phyloP scores from a whole-genome alignment of 2,329 filamentous ascomycete genomes.

The Fusarium gaditjirri region DNA sequence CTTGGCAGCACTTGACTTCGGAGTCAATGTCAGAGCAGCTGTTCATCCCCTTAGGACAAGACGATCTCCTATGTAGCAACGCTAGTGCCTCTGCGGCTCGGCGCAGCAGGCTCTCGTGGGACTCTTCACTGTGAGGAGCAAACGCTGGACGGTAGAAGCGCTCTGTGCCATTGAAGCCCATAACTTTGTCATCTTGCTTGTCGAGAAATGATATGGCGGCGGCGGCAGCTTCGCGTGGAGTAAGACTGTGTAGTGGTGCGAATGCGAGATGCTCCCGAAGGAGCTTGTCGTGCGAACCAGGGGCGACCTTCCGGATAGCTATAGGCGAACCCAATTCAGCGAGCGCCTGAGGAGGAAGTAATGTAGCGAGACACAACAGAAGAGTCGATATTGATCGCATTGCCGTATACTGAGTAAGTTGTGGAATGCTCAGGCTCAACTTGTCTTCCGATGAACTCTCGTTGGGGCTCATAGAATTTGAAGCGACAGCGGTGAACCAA shows the following conservation, averaged over 20 bases:
- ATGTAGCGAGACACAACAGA: conserved; percentile 57
- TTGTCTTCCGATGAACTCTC: background rate
- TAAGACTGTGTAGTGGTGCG: conserved; percentile 43
- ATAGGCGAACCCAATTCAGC: conserved; percentile 59
- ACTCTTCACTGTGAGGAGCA: conserved; percentile 56
- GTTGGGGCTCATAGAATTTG: background rate
- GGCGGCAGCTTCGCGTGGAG: conserved; percentile 45
- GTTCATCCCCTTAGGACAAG: conserved; percentile 74
- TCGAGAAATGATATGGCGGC: conserved; percentile 47
- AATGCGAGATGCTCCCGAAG: conserved; percentile 73
- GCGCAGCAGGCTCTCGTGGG: conserved; percentile 48
- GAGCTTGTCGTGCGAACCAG: conserved; percentile 78
- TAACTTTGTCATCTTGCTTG: conserved; percentile 41
- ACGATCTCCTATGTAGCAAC: conserved; percentile 66
- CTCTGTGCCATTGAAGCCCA: conserved; percentile 27
- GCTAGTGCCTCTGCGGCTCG: conserved; percentile 60
- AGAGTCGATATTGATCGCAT: conserved; percentile 56
- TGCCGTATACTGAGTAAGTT: conserved; percentile 1
- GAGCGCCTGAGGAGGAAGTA: conserved; percentile 53
- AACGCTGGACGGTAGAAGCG: conserved; percentile 61
- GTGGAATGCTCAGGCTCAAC: background rate
- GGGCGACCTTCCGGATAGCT: conserved; percentile 77
- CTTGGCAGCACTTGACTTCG: conserved; percentile 77
- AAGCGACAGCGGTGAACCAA: conserved; percentile 20
- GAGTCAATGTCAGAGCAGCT: conserved; percentile 72